Percentiles rank a stretch among this genome's conserved stretches.
Conservation (phyloP, 805 yeast genomes). For the Hanseniaspora vineae region DNA sequence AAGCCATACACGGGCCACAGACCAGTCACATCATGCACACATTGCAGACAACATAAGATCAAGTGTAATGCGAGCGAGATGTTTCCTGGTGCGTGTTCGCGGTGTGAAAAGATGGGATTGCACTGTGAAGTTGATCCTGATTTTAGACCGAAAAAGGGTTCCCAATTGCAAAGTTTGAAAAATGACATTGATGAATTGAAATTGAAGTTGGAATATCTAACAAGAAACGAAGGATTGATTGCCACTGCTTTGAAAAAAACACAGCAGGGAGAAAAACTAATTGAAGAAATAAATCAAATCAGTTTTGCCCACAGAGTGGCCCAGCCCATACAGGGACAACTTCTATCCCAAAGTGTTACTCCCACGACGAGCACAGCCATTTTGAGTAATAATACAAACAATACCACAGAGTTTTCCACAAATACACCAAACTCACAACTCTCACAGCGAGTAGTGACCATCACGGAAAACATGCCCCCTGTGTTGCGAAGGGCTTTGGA, state of each 20-base stretch:
- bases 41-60: constrained; percentile 89
- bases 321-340: constrained; percentile 3
- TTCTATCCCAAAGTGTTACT: constrained; percentile 1
- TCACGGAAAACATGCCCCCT: constrained; percentile 19
- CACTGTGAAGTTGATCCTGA: constrained; percentile 84
- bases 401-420: too few species aligned
- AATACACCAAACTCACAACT: too few species aligned
- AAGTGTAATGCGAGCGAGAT: constrained; percentile 82
- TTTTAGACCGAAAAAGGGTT: constrained; percentile 83
- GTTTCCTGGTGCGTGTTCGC: constrained; percentile 67
- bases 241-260: constrained; percentile 42
- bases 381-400: too few species aligned
- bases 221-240: constrained; percentile 53
- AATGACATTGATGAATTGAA: constrained; percentile 77
- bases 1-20: constrained; percentile 37
- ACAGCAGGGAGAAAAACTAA: constrained; percentile 12
- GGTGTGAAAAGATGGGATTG: constrained; percentile 71
- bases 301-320: constrained; percentile 5
- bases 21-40: constrained; percentile 88
- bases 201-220: constrained; percentile 53
- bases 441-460: too few species aligned
- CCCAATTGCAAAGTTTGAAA: constrained; percentile 71
- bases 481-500: constrained; percentile 31
- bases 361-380: too few species aligned
- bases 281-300: constrained; percentile 4